Percentiles rank a stretch among this genome's conserved stretches.
phyloP scores from a whole-genome alignment of 2,329 filamentous ascomycete species.

The Pezicula carpinea region DNA sequence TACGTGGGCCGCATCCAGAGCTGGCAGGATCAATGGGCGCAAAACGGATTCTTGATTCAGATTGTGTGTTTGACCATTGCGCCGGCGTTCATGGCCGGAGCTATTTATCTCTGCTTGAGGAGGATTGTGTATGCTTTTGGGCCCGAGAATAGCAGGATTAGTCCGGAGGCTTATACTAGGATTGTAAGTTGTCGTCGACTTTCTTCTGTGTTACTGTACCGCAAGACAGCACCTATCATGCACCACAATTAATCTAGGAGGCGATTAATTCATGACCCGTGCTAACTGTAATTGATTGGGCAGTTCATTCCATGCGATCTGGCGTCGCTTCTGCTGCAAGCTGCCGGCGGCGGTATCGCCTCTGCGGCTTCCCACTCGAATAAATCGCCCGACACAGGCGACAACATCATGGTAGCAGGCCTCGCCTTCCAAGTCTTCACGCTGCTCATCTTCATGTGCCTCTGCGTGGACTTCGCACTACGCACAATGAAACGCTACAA shows the following conservation, averaged over 20 bases:
- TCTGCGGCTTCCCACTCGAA: conserved; percentile 41
- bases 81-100: conserved; percentile 60
- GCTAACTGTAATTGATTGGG: too few relatives aligned
- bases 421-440: conserved; percentile 57
- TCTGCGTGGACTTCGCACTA: conserved; percentile 46
- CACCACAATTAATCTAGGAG: background rate
- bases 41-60: conserved; percentile 48
- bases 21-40: conserved; percentile 47
- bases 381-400: conserved; percentile 36
- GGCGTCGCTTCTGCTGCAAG: conserved; percentile 55
- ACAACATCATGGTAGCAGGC: conserved; percentile 62
- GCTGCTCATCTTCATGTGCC: conserved; percentile 47
- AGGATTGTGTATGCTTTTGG: conserved; percentile 45
- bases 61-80: conserved; percentile 59
- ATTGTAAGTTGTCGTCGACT: conserved; percentile 35
- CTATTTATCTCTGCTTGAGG: conserved; percentile 57
- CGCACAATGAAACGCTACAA: conserved; percentile 32
- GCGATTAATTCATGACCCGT: too few relatives aligned
- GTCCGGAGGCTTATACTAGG: conserved; percentile 42
- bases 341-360: conserved; percentile 54
- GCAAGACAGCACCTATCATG: background rate
- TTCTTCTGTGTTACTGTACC: conserved; percentile 28
- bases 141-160: conserved; percentile 42
- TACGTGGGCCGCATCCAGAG: conserved; percentile 55
- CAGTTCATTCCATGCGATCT: conserved; percentile 62